Conservation (phyloP, 129 eudicot species). For the Silybum marianum region DNA sequence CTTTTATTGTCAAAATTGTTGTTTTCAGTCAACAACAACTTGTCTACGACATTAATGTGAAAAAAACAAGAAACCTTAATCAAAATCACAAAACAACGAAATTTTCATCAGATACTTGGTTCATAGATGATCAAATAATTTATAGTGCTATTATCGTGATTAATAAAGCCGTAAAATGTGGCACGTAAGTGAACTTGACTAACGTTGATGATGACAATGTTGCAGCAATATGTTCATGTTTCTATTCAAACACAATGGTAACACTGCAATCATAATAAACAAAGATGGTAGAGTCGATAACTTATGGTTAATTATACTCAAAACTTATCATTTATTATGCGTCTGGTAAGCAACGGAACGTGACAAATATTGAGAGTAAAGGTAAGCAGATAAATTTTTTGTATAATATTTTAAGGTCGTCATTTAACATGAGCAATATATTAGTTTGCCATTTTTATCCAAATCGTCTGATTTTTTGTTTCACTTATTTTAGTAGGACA, state of each 20-base stretch:
- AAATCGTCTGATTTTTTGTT: no score
- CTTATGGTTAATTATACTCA: neutral
- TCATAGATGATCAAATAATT: neutral
- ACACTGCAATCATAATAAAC: neutral
- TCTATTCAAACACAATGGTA: neutral
- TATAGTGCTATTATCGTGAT: neutral
- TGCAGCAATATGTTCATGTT: neutral
- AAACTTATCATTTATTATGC: no score
- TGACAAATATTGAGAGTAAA: neutral
- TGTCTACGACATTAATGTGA: neutral
- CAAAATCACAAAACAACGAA: neutral
- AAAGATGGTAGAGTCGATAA: neutral
- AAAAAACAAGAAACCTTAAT: neutral
- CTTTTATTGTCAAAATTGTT: neutral
- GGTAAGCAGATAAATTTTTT: neutral
- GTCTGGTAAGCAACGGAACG: neutral
- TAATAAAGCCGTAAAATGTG: neutral
- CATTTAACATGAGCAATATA: no score
- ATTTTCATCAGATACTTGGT: neutral
- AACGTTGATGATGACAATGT: neutral
- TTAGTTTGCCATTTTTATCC: no score
- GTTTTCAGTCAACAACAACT: neutral
- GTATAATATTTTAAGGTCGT: no score
- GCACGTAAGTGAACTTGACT: neutral
- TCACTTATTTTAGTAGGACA: no score